Percentiles rank a stretch among this genome's conserved stretches.
phyloP scores from a whole-genome alignment of 169 alveolate species.

The Eimeria falciformis region DNA sequence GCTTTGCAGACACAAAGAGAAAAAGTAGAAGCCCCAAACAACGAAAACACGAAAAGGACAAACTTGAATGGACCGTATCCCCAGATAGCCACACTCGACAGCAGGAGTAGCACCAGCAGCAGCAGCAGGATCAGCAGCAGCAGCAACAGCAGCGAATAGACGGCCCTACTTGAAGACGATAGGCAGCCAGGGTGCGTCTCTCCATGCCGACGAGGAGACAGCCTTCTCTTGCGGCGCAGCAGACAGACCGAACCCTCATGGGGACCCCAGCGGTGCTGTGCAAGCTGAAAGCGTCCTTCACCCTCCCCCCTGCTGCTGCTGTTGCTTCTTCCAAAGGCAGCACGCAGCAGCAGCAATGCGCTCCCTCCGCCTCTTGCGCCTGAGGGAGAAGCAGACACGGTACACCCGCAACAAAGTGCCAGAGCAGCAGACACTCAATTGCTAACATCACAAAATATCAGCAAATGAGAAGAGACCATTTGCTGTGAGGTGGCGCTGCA shows the following conservation, averaged over 20 bases:
- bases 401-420: no score
- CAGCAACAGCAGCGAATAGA: neutral
- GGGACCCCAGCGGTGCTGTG: neutral
- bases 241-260: neutral
- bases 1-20: neutral
- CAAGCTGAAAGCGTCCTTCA: conserved; percentile 5
- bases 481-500: no score
- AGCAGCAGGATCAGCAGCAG: neutral
- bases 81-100: no score
- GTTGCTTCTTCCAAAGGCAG: conserved; percentile 9
- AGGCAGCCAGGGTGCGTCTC: neutral
- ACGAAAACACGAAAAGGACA: no score
- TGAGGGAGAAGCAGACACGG: no score
- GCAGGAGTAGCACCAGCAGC: no score
- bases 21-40: neutral
- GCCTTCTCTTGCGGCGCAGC: conserved; percentile 33
- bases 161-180: neutral
- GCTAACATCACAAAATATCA: no score
- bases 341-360: conserved; percentile 46
- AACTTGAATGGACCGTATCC: no score
- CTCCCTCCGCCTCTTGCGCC: conserved; percentile 15
- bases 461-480: no score
- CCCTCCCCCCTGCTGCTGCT: neutral
- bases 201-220: neutral
- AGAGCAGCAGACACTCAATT: no score